phyloP scores from a whole-genome alignment of 78 protist genomes.

The Blattamonas nauphoetae region DNA sequence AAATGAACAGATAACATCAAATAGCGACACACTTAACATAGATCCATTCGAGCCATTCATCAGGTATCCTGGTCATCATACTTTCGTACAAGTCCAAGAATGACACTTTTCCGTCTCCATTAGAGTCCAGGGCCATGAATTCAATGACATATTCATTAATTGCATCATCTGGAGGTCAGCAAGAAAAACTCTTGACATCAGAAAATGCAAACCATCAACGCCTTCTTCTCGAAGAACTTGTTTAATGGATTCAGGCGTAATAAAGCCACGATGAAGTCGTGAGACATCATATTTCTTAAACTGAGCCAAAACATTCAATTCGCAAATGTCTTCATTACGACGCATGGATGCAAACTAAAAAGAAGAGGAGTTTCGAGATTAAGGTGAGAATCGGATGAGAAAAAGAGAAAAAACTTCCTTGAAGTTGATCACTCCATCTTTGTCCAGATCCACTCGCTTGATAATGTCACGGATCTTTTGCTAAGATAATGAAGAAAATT shows the following conservation, averaged over 20 bases:
- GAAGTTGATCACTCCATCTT: neutral
- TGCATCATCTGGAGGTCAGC: slow-evolving; percentile 1
- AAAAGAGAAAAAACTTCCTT: neutral
- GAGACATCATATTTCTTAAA: slow-evolving; percentile 7
- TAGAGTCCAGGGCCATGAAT: slow-evolving; percentile 5
- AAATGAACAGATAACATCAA: neutral
- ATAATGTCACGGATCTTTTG: neutral
- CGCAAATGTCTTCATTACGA: neutral
- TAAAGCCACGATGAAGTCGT: neutral
- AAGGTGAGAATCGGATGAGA: neutral
- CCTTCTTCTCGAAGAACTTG: neutral
- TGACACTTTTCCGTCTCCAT: slow-evolving; percentile 15
- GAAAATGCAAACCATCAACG: too few relatives aligned
- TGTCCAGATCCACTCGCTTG: neutral
- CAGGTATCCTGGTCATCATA: neutral
- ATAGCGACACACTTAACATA: neutral
- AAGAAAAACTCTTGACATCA: too few relatives aligned
- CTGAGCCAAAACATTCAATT: slow-evolving; percentile 10
- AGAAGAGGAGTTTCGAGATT: neutral
- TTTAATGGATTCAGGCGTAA: neutral
- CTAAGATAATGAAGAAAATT: too few relatives aligned
- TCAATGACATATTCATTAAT: neutral
- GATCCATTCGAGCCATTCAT: slow-evolving; percentile 16
- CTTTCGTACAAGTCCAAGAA: neutral
- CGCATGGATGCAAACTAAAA: neutral